A percentile compares a stretch with the other conserved stretches of the same genome.
These are phyloP conservation scores for Escallonia rubra DNA, from an alignment of 129 eudicot genomes.

Conservation along the genomic window DNA sequence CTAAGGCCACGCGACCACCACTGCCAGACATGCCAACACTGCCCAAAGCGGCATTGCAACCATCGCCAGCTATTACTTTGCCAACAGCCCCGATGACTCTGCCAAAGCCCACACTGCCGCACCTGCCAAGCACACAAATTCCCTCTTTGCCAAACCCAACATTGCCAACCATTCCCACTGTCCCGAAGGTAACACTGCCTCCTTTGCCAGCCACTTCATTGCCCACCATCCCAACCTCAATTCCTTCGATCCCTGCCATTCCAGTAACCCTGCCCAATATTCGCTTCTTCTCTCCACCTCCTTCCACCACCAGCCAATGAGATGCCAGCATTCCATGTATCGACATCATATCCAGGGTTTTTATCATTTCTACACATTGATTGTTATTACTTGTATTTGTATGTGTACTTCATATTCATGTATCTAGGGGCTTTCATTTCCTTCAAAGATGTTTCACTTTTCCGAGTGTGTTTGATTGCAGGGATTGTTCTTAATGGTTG, in stretches of 20 bases:
- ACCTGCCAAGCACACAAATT: background rate
- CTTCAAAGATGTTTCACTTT: no score
- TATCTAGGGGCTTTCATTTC: no score
- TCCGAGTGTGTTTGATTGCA: no score
- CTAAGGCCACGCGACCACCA: constrained; percentile 1
- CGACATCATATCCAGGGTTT: no score
- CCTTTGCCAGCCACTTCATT: no score
- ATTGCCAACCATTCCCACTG: constrained; percentile 14
- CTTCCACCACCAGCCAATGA: constrained; percentile 8
- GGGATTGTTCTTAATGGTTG: no score
- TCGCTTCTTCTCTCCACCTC: constrained; percentile 18
- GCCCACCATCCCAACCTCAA: background rate
- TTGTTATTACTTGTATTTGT: no score
- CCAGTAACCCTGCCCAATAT: constrained; percentile 9
- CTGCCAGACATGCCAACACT: constrained; percentile 6
- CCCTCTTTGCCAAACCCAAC: constrained; percentile 2
- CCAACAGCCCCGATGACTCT: constrained; percentile 9
- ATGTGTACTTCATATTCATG: no score
- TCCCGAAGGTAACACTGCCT: no score
- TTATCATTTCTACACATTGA: no score
- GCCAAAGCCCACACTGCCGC: constrained; percentile 8
- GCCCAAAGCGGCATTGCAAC: constrained; percentile 8
- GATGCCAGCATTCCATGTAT: background rate
- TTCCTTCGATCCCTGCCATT: background rate
- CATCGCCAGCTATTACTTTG: constrained; percentile 1